These are phyloP conservation scores for Monilinia vaccinii-corymbosi DNA, from an alignment of 2,329 filamentous ascomycete species.

Conservation along the genomic window DNA sequence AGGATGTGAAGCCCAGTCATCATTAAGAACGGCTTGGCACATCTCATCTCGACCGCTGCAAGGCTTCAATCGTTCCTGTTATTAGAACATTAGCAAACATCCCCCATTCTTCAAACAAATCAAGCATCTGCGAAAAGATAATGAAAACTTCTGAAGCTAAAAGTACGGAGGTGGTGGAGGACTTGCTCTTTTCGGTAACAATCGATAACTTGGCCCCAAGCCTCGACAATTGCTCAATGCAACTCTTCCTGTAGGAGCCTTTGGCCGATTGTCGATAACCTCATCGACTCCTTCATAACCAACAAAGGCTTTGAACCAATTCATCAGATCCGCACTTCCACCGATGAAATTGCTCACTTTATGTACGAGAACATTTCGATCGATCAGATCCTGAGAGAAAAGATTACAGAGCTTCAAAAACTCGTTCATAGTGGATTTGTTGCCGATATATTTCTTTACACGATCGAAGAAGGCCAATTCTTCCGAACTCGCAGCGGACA, in stretches of 20 bases:
- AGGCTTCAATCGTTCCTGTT: conserved; percentile 70
- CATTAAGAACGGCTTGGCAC: conserved; percentile 86
- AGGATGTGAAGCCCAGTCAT: conserved; percentile 97
- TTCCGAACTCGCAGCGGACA: conserved; percentile 67
- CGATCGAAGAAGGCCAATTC: conserved; percentile 92
- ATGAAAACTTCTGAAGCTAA: not conserved
- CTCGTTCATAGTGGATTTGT: conserved; percentile 86
- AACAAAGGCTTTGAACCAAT: conserved; percentile 79
- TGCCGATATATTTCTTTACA: conserved; percentile 91
- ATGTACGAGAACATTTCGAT: conserved; percentile 71
- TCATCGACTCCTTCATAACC: conserved; percentile 69
- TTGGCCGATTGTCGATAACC: conserved; percentile 67
- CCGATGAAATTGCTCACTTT: conserved; percentile 82
- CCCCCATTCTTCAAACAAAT: not conserved
- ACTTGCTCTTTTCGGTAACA: conserved; percentile 71
- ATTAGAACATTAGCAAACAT: conserved; percentile 4
- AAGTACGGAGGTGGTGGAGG: not conserved
- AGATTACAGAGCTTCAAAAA: conserved; percentile 96
- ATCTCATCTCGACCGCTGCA: conserved; percentile 94
- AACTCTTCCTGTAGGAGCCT: conserved; percentile 69
- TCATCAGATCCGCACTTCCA: conserved; percentile 79
- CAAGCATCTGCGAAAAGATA: not conserved
- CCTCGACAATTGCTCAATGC: conserved; percentile 91
- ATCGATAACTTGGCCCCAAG: conserved; percentile 89
- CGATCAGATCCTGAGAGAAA: conserved; percentile 87